Conservation (phyloP, 495 filamentous ascomycete genomes). For the Massariosphaeria phaeospora region DNA sequence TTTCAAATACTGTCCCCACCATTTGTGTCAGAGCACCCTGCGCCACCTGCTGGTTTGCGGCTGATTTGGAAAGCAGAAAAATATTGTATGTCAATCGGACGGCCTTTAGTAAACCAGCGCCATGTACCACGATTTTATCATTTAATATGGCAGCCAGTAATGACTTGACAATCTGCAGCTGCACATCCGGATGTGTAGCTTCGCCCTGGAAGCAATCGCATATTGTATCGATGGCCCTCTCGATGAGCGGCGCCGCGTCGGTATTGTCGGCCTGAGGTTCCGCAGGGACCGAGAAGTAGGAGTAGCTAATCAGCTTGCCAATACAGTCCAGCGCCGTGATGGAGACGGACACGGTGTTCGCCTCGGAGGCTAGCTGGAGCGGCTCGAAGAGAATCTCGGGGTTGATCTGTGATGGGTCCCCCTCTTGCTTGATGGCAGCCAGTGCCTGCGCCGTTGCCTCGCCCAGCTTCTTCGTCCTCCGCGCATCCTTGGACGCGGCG, state of each 20-base stretch:
- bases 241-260: slow-evolving; percentile 65
- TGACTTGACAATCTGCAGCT: slow-evolving; percentile 97
- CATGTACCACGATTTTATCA: slow-evolving; percentile 97
- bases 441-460: slow-evolving; percentile 77
- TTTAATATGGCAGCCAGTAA: slow-evolving; percentile 91
- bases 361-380: slow-evolving; percentile 78
- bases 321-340: slow-evolving; percentile 95
- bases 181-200: slow-evolving; percentile 79
- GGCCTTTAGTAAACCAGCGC: slow-evolving; percentile 94
- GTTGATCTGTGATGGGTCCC: slow-evolving; percentile 59
- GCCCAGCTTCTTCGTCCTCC: slow-evolving; percentile 70
- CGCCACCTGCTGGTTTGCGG: slow-evolving; percentile 89
- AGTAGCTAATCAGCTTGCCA: slow-evolving; percentile 96
- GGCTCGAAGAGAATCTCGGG: slow-evolving; percentile 90
- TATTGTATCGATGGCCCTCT: slow-evolving; percentile 97
- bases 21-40: slow-evolving; percentile 97
- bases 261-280: slow-evolving; percentile 39
- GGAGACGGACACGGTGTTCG: slow-evolving; percentile 72
- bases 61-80: slow-evolving; percentile 87
- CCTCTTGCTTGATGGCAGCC: slow-evolving; percentile 73
- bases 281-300: slow-evolving; percentile 82
- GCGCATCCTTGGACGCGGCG: slow-evolving; percentile 78
- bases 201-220: slow-evolving; percentile 99
- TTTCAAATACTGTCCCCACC: slow-evolving; percentile 95
- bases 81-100: slow-evolving; percentile 98